Base-by-base conservation (phyloP, 192 early-diverging fungal genomes). In the Kickxella alabastrina region DNA sequence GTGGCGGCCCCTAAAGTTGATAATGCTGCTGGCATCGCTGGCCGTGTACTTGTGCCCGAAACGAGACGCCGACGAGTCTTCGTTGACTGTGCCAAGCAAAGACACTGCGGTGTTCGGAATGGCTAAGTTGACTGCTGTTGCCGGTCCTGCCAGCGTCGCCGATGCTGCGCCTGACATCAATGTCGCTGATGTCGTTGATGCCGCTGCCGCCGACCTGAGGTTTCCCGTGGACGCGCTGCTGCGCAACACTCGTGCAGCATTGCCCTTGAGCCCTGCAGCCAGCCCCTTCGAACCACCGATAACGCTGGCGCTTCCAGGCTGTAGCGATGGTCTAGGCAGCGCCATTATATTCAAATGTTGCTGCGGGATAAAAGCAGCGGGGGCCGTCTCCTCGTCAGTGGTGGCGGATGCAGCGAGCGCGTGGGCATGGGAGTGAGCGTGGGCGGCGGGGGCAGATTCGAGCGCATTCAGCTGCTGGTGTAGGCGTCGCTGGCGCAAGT, bases 181-280 rank as follows among this genome's bases (percentile, higher is more conserved):
- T 32, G 46, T n/a, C 51, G 28, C 27, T 44, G 22, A 18, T 35
- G 28, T 1, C 26, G 12, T 9, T 19, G 32, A 13, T 15, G 46
- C 25, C 1, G 49, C 49, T n/a, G 43, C 54, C 8, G 59, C 56
- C 1, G 59, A 19, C 21, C 60, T 65, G 22, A 75, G 56, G 12
- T 75, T 75, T 4, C 71, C 71, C 1, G 71, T 75, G 12, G 71
- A 75, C 19, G 71, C 71, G 37, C 71, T 75, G 48, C 71, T 75
- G 24, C 71, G 55, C 25, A 75, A 43, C 10, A 60, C 71, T 3
- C 64, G 59, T 31, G 56, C 60, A 3, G 71, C 71, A 41, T 75
- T 75, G 59, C 62, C 71, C 36, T 75, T 75, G 36, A 75, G 56
- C 17, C 71, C 71, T 0, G 71, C 71, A 19, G 71, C 71, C 58